Base-by-base conservation (phyloP, 768 basidiomycete species). In the Naganishia vaughanmartiniae region DNA sequence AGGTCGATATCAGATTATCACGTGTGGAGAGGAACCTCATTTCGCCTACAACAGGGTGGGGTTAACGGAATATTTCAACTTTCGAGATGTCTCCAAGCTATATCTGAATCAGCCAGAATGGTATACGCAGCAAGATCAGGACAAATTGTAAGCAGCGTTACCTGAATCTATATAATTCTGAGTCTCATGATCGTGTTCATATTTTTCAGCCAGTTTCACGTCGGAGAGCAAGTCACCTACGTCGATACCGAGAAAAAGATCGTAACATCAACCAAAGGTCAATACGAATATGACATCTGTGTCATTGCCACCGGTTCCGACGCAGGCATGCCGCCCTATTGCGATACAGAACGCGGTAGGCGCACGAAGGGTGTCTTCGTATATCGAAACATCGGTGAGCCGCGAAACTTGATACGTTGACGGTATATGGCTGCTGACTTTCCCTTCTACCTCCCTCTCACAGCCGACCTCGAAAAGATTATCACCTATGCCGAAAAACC, bases 241-340 rank as follows among this genome's bases (percentile, higher is more conserved):
- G 76, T 81, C 69, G 76, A 81, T 53, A 69, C 75, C 4, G 45
- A 33, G 2, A 70, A 72, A n/a, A 78, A 85, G 67, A 82, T 79
- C n/a, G 84, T 85, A 1, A 86, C 86, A 4, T 83, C 81, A 76
- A 84, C 83, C 53, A 83, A 82, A 33, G 81, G 84, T 12, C 79
- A 77, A 33, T 78, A 87, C 72, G 70, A 76, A 58, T 90, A 89
- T 75, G 87, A 89, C 75, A 84, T 85, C 63, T 88, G 88, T 56
- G 82, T 90, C 28, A 80, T 91, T 39, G 87, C 89, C 0, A 90
- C 90, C 0, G 90, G 90, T 1, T 90, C 89, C 0, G 83, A 83
- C 28, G 88, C 89, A 0, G 84, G 84, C 1, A 82, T 90, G 19
- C 89, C 89, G 4, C 82, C 85, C 0, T 89, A 88, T 74, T 80